A percentile compares a stretch with the other conserved stretches of the same genome.
phyloP scores from a whole-genome alignment of 176 grass and related monocot genomes.

The Carex parvula region DNA sequence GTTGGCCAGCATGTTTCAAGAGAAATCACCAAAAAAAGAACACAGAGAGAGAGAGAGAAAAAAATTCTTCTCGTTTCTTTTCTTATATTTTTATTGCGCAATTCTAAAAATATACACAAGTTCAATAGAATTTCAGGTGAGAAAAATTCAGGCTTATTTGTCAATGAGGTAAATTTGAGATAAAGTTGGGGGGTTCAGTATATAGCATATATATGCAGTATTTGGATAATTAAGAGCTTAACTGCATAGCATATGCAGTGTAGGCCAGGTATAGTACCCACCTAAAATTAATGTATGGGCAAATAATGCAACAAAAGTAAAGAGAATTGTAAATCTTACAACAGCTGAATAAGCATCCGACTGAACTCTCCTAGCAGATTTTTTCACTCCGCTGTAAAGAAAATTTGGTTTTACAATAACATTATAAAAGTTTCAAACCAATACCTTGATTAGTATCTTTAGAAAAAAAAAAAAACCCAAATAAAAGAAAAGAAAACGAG shows the following conservation, averaged over 20 bases:
- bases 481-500: neutral
- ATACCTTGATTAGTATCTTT: neutral
- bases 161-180: neutral
- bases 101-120: neutral
- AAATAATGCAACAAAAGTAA: neutral
- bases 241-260: neutral
- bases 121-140: neutral
- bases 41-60: no score
- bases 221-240: neutral
- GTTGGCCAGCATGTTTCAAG: neutral
- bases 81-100: neutral
- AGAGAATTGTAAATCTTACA: constrained; percentile 36
- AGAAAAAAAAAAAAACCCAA: neutral
- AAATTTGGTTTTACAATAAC: neutral
- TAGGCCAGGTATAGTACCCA: neutral
- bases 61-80: neutral
- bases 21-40: neutral
- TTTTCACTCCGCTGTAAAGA: constrained; percentile 62
- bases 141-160: neutral
- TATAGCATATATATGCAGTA: neutral
- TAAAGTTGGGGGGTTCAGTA: no score
- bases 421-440: neutral
- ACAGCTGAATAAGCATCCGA: constrained; percentile 81
- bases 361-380: constrained; percentile 46
- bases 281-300: neutral